These are phyloP conservation scores for Aspergillus homomorphus DNA, from an alignment of 495 filamentous ascomycete genomes.

Conservation along the genomic window DNA sequence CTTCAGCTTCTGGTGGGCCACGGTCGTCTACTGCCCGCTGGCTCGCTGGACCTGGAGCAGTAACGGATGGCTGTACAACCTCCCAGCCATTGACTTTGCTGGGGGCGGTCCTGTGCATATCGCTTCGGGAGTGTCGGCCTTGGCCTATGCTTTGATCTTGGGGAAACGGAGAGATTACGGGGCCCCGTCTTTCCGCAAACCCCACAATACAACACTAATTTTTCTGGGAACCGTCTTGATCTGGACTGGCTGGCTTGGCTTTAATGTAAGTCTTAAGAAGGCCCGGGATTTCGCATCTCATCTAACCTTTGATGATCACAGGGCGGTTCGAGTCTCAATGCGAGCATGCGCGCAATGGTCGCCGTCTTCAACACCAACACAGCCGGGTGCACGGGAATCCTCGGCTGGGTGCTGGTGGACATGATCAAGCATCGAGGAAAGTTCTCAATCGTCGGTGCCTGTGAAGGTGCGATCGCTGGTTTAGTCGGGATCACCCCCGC, in stretches of 20 bases:
- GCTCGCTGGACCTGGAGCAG: conserved; percentile 62
- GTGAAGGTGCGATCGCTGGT: conserved; percentile 61
- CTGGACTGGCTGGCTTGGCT: conserved; percentile 62
- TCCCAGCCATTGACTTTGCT: conserved; percentile 55
- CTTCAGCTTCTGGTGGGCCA: conserved; percentile 58
- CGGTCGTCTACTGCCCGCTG: conserved; percentile 57
- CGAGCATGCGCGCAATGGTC: conserved; percentile 53
- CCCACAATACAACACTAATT: conserved; percentile 55
- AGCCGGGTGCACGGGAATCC: conserved; percentile 52
- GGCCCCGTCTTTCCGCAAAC: conserved; percentile 42
- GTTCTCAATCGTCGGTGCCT: conserved; percentile 59
- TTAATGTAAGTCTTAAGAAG: conserved; percentile 41
- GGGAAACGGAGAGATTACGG: conserved; percentile 50
- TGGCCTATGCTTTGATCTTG: conserved; percentile 55
- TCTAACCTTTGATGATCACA: conserved; percentile 15
- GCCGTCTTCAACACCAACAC: conserved; percentile 63
- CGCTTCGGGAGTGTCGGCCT: conserved; percentile 49
- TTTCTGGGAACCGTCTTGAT: conserved; percentile 57
- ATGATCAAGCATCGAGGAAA: conserved; percentile 51
- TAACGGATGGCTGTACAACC: conserved; percentile 55
- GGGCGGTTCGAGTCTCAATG: conserved; percentile 58
- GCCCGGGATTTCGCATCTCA: neutral
- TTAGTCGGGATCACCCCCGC: conserved; percentile 65
- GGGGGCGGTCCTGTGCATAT: conserved; percentile 58
- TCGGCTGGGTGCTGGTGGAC: conserved; percentile 61